Evolutionary conservation across 1,284 basidiomycete genomes (phyloP).

Genomic region (Bothia castanella): DNA sequence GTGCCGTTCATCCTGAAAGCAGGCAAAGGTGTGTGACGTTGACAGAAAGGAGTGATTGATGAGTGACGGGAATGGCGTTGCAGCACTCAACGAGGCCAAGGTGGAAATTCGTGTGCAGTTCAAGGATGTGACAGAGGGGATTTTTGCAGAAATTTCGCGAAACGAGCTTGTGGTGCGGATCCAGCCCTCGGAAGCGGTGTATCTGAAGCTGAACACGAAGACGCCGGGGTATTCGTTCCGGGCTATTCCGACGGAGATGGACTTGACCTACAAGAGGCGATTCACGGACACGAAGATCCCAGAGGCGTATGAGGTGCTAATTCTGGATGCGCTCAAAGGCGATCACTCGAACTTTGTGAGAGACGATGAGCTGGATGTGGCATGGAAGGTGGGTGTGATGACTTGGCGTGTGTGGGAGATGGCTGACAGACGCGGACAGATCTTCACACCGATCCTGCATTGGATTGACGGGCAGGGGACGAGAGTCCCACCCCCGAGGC

Average conservation of each 20-base stretch:
- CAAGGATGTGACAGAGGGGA: slow-evolving; percentile 93
- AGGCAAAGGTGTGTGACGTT: slow-evolving; percentile 74
- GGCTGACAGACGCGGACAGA: slow-evolving; percentile 44
- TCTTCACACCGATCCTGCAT: slow-evolving; percentile 92
- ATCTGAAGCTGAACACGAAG: slow-evolving; percentile 94
- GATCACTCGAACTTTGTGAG: slow-evolving; percentile 93
- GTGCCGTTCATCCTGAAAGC: slow-evolving; percentile 97
- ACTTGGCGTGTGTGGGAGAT: slow-evolving; percentile 6
- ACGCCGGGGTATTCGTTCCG: slow-evolving; percentile 86
- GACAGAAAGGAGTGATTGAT: slow-evolving; percentile 3
- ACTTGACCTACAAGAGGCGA: slow-evolving; percentile 92
- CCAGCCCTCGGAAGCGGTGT: slow-evolving; percentile 91
- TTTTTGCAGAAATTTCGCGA: slow-evolving; percentile 91
- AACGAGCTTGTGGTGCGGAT: slow-evolving; percentile 96
- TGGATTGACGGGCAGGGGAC: slow-evolving; percentile 83
- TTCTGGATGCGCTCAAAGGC: slow-evolving; percentile 85
- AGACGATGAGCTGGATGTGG: slow-evolving; percentile 90
- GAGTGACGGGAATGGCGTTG: slow-evolving; percentile 8
- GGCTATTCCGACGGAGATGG: slow-evolving; percentile 92
- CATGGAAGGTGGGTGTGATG: slow-evolving; percentile 75
- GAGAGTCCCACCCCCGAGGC: slow-evolving; percentile 58
- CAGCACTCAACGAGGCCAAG: slow-evolving; percentile 94
- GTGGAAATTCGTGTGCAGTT: slow-evolving; percentile 96
- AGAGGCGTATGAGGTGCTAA: slow-evolving; percentile 91
- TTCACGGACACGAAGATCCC: slow-evolving; percentile 88